A percentile compares a stretch with the other conserved stretches of the same genome.
Conservation (phyloP, 2,329 filamentous ascomycete species). For the Periconia digitata region DNA sequence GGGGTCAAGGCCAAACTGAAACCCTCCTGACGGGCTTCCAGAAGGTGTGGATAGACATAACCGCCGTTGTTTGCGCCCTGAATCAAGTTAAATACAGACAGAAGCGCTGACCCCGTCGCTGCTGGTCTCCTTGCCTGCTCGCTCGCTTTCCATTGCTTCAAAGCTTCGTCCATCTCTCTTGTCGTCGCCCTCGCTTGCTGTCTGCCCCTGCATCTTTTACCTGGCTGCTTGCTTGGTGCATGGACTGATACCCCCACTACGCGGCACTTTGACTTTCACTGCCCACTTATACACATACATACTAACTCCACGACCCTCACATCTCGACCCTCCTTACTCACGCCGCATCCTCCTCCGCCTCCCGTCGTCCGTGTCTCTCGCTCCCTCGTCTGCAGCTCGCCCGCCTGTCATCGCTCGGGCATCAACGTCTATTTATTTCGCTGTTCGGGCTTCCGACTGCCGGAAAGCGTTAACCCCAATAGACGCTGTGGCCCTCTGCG, state of each 20-base stretch:
- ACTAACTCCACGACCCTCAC: conserved; percentile 12
- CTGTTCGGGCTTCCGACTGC: conserved; percentile 16
- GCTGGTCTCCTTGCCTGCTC: not conserved
- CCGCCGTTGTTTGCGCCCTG: not conserved
- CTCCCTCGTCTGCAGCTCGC: too few relatives aligned
- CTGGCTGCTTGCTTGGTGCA: not conserved
- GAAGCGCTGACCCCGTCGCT: too few relatives aligned
- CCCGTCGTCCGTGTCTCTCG: too few relatives aligned
- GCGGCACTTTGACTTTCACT: too few relatives aligned
- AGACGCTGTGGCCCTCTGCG: conserved; percentile 40
- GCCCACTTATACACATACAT: conserved; percentile 21
- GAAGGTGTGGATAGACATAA: conserved; percentile 2
- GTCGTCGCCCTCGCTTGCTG: not conserved
- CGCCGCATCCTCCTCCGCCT: not conserved
- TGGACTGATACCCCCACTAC: conserved; percentile 15
- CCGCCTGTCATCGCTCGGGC: conserved; percentile 25
- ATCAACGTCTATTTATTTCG: conserved; percentile 12
- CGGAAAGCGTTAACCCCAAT: conserved; percentile 40
- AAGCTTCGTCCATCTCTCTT: not conserved
- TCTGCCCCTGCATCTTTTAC: not conserved
- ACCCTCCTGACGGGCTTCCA: conserved; percentile 17
- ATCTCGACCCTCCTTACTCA: conserved; percentile 2
- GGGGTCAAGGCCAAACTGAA: conserved; percentile 22
- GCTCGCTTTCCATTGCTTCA: not conserved
- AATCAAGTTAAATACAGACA: not conserved